Evolutionary conservation across 352 stramenopile species (phyloP).

Genomic region (Phytophthora foliorum): DNA sequence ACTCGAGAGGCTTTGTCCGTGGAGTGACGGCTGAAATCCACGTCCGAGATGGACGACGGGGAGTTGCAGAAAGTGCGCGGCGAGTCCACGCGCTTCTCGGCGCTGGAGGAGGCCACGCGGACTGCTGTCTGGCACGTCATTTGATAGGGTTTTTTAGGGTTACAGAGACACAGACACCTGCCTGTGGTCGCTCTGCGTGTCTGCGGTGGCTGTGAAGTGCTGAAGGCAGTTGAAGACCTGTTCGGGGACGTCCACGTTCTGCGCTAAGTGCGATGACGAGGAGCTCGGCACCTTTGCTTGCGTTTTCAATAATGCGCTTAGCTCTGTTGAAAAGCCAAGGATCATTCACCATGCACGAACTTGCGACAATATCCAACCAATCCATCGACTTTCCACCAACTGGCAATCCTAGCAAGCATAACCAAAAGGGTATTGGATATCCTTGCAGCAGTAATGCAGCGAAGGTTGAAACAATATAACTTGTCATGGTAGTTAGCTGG

Average conservation of each 20-base stretch:
- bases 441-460: too few relatives aligned
- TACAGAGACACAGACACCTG: conserved; percentile 33
- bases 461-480: too few relatives aligned
- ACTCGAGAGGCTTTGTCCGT: conserved; percentile 13
- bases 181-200: conserved; percentile 7
- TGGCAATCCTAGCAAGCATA: too few relatives aligned
- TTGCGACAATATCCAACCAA: too few relatives aligned
- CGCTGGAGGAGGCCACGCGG: conserved; percentile 18
- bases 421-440: too few relatives aligned
- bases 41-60: conserved; percentile 73
- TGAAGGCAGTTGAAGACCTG: background rate
- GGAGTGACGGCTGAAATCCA: conserved; percentile 43
- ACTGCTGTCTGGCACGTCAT: conserved; percentile 32
- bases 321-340: too few relatives aligned
- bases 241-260: background rate
- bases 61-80: conserved; percentile 56
- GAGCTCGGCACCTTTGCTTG: background rate
- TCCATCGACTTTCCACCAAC: too few relatives aligned
- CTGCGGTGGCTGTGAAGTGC: background rate
- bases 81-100: conserved; percentile 47
- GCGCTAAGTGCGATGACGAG: background rate
- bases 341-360: too few relatives aligned
- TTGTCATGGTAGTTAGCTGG: too few relatives aligned
- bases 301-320: conserved; percentile 45
- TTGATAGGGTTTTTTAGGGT: conserved; percentile 9